These are phyloP conservation scores for Cicer cuneatum DNA, from an alignment of 306 rosid species.

Conservation along the genomic window DNA sequence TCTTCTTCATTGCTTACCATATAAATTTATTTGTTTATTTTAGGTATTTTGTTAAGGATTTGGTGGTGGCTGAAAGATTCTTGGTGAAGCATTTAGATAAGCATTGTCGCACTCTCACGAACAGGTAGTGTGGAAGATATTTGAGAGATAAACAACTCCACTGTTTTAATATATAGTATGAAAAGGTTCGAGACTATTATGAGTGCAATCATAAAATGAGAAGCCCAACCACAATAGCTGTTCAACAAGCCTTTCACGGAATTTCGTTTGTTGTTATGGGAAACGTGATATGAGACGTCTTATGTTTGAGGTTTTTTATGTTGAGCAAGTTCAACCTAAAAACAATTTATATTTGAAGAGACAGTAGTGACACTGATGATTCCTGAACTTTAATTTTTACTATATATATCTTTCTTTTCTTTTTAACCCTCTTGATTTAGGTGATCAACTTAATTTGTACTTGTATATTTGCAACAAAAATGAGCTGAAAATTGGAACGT, in stretches of 20 bases:
- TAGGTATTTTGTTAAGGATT: conserved; percentile 54
- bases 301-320: conserved; percentile 85
- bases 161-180: conserved; percentile 52
- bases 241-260: conserved; percentile 84
- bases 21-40: background rate
- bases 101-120: conserved; percentile 78
- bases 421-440: conserved; percentile 18
- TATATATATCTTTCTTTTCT: background rate
- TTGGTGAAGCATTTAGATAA: conserved; percentile 88
- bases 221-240: conserved; percentile 69
- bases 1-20: background rate
- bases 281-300: conserved; percentile 81
- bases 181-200: conserved; percentile 61
- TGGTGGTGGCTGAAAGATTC: conserved; percentile 87
- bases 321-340: conserved; percentile 75
- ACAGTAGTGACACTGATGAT: conserved; percentile 19
- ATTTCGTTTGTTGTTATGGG: conserved; percentile 79
- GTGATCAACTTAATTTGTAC: conserved; percentile 9
- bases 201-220: conserved; percentile 65
- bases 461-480: too few species aligned
- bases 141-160: conserved; percentile 79
- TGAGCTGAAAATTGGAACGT: too few species aligned
- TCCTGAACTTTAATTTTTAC: conserved; percentile 31
- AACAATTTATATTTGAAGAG: conserved; percentile 48
- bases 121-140: conserved; percentile 76